Percentiles rank a stretch among this genome's conserved stretches.
phyloP scores from a whole-genome alignment of 139 green algal species.

The Zygnema circumcarinatum region DNA sequence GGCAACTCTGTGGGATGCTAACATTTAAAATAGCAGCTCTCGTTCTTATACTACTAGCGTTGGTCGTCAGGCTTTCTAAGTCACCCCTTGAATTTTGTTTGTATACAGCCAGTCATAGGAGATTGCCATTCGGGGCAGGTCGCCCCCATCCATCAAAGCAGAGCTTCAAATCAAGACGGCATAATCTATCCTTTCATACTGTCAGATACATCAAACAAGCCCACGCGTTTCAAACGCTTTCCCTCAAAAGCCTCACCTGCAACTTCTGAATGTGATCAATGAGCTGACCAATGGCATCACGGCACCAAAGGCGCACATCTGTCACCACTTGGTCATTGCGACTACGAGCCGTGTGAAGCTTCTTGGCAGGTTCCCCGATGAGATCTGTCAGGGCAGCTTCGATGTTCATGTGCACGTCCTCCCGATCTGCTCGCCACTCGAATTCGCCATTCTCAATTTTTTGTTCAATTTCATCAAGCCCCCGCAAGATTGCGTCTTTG shows the following conservation, averaged over 20 bases:
- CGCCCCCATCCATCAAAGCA: too few species aligned
- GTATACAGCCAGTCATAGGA: too few species aligned
- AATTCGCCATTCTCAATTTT: constrained; percentile 57
- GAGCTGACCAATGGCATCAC: constrained; percentile 75
- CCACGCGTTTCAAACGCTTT: too few species aligned
- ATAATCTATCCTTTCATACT: too few species aligned
- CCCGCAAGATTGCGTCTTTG: constrained; percentile 55
- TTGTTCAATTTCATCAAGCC: constrained; percentile 45
- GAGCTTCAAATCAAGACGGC: too few species aligned
- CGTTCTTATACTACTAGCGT: too few species aligned
- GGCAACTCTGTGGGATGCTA: too few species aligned
- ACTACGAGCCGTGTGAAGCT: constrained; percentile 96
- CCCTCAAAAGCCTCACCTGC: constrained; percentile 70
- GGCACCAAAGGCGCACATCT: constrained; percentile 94
- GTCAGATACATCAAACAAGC: too few species aligned
- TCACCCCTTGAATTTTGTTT: too few species aligned
- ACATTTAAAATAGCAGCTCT: too few species aligned
- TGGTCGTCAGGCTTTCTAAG: too few species aligned
- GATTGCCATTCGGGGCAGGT: too few species aligned
- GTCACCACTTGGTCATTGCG: constrained; percentile 98
- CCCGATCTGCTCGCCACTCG: constrained; percentile 51
- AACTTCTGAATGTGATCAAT: constrained; percentile 84
- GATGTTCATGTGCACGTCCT: constrained; percentile 66
- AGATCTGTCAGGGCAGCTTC: constrained; percentile 58
- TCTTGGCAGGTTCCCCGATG: constrained; percentile 73